Percentiles rank a stretch among this genome's conserved stretches.
These are phyloP conservation scores for Neurospora sp. DNA, from an alignment of 495 filamentous ascomycete species.

Conservation along the genomic window DNA sequence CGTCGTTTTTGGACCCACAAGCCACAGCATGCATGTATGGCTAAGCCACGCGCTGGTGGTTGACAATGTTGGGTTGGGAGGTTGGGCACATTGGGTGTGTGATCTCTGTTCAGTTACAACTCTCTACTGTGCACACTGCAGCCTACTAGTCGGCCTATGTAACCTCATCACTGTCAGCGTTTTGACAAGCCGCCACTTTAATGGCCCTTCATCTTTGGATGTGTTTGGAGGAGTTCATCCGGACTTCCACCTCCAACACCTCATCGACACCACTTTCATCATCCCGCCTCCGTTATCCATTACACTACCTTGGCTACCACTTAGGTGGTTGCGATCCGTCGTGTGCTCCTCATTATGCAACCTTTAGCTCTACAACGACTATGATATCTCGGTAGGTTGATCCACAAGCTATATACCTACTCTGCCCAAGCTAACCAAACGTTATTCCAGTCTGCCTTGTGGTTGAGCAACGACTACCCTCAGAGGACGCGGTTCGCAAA, in stretches of 20 bases:
- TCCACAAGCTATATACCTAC: background rate
- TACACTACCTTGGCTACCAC: too few species aligned
- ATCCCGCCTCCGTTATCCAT: too few species aligned
- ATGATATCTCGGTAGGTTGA: background rate
- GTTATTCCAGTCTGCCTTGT: background rate
- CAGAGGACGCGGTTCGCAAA: background rate
- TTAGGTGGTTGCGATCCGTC: too few species aligned
- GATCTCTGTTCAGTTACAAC: background rate
- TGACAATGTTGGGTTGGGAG: background rate
- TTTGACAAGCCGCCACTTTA: too few species aligned
- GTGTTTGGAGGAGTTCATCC: background rate
- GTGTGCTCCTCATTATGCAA: background rate
- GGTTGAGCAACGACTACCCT: background rate
- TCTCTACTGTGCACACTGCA: background rate
- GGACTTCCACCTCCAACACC: background rate
- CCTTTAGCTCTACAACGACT: background rate
- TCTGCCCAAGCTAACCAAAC: background rate
- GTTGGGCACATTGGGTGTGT: background rate
- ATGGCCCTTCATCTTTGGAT: background rate
- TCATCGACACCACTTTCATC: background rate
- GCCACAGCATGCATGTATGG: background rate
- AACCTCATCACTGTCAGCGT: background rate
- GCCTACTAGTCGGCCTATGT: background rate
- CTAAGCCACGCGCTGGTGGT: background rate
- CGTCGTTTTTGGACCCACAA: background rate